phyloP scores from a whole-genome alignment of 225 moss, liverwort and hornwort genomes.

The Takakia lepidozioides region DNA sequence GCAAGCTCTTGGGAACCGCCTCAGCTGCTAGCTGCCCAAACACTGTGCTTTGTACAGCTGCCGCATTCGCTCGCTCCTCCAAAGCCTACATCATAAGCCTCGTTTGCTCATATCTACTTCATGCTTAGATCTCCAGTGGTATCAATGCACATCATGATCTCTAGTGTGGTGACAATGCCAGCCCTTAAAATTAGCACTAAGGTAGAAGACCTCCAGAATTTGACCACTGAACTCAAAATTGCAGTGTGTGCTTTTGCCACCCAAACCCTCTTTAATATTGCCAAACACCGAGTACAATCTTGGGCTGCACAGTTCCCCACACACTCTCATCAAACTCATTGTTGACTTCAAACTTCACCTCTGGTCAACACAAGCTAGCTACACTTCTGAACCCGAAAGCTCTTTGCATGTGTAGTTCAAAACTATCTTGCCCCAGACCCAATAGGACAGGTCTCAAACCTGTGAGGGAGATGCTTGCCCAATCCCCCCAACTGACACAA shows the following conservation, averaged over 20 bases:
- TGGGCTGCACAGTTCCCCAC: no score
- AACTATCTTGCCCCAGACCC: no score
- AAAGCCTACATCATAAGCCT: conserved; percentile 13
- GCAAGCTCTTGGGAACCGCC: conserved; percentile 49
- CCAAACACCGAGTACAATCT: no score
- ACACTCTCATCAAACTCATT: no score
- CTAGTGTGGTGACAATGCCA: no score
- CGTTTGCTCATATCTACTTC: neutral
- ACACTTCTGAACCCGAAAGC: no score
- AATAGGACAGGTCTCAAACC: no score
- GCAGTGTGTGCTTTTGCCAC: no score
- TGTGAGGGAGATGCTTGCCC: neutral
- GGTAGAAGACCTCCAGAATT: neutral
- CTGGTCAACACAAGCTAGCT: no score
- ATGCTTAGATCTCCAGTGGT: neutral
- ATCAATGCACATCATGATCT: neutral
- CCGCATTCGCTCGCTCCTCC: conserved; percentile 54
- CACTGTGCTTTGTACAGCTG: conserved; percentile 44
- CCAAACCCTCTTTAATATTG: no score
- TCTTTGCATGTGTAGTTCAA: no score
- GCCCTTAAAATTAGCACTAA: neutral
- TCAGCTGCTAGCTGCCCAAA: conserved; percentile 70
- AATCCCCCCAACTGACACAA: neutral
- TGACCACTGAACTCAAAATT: neutral
- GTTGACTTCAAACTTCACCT: no score